Evolutionary conservation across 163 green algal species (phyloP).

Genomic region (Chlamydomonas reinhardtii): DNA sequence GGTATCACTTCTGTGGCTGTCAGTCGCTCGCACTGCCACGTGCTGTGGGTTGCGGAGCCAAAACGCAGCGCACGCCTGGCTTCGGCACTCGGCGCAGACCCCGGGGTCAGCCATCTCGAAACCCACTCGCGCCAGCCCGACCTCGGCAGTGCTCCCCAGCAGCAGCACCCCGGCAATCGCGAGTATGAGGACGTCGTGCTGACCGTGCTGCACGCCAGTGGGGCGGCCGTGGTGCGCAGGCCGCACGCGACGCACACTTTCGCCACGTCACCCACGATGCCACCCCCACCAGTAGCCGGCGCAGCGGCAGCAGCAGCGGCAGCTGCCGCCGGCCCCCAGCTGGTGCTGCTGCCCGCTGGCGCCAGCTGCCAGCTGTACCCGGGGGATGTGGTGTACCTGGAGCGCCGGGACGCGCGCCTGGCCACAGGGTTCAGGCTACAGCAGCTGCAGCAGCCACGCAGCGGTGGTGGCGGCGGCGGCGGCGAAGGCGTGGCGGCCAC

Average conservation of each 20-base stretch:
- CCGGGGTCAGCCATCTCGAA: too few species aligned
- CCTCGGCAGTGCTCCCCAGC: too few species aligned
- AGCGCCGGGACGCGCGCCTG: not conserved
- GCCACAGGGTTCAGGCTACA: slow-evolving; percentile 43
- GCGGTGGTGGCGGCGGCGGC: not conserved
- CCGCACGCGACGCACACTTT: not conserved
- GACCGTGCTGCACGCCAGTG: slow-evolving; percentile 3
- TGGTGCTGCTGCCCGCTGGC: slow-evolving; percentile 1
- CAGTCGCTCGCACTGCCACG: slow-evolving; percentile 28
- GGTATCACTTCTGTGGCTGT: slow-evolving; percentile 22
- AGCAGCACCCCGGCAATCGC: too few species aligned
- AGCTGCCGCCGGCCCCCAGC: not conserved
- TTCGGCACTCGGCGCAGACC: too few species aligned
- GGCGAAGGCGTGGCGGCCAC: not conserved
- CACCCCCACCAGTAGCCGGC: not conserved
- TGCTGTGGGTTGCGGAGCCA: not conserved
- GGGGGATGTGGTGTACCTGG: slow-evolving; percentile 52
- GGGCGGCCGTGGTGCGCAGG: slow-evolving; percentile 6
- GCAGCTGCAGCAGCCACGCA: not conserved
- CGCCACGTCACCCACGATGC: too few species aligned
- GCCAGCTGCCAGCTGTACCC: slow-evolving; percentile 41
- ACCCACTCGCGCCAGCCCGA: too few species aligned
- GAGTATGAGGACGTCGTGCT: not conserved
- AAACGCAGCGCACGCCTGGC: too few species aligned
- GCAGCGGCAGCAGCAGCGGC: not conserved